Evolutionary conservation across 2,329 filamentous ascomycete genomes (phyloP).

Genomic region (Pestalotiopsis sp.): DNA sequence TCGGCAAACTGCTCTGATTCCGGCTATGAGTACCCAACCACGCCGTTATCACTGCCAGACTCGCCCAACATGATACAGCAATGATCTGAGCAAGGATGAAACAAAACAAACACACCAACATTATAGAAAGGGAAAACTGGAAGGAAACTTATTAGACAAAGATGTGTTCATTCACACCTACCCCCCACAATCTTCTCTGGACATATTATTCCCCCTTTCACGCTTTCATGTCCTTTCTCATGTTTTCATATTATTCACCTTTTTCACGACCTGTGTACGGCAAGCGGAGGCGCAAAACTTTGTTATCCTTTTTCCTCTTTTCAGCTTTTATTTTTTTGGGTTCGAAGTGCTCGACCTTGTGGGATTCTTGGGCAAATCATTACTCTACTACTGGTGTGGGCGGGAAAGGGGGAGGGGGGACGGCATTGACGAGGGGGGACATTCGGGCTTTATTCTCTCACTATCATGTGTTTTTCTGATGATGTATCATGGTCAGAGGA

Average conservation of each 20-base stretch:
- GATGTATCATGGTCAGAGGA: background rate
- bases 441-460: background rate
- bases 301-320: background rate
- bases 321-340: background rate
- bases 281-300: constrained; percentile 11
- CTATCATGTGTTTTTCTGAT: background rate
- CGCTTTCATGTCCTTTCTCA: background rate
- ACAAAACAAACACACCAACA: background rate
- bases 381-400: background rate
- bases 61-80: constrained; percentile 59
- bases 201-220: background rate
- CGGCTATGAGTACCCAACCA: constrained; percentile 68
- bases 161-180: constrained; percentile 11
- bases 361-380: constrained; percentile 1
- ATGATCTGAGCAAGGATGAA: constrained; percentile 7
- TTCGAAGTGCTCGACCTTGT: constrained; percentile 18
- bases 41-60: constrained; percentile 73
- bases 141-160: constrained; percentile 6
- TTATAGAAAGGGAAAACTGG: background rate
- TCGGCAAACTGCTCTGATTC: constrained; percentile 65
- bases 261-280: background rate
- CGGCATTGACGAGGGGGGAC: too few relatives aligned
- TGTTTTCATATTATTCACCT: constrained; percentile 1
- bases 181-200: background rate
- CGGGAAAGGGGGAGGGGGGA: too few relatives aligned